Base-by-base conservation (phyloP, 352 stramenopile genomes). In the Aphanomyces astaci region DNA sequence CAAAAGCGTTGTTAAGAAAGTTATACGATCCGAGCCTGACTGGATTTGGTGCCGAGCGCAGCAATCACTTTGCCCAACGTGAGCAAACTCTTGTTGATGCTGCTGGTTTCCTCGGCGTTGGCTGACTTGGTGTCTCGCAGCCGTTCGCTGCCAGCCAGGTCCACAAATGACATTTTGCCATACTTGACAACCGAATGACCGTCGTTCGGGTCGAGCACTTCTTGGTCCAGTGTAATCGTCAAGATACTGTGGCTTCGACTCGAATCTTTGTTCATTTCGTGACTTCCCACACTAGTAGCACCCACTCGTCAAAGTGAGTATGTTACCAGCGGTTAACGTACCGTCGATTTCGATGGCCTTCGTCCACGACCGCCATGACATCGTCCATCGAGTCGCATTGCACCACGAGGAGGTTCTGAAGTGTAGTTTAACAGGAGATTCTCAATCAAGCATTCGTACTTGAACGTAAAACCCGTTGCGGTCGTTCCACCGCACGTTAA, bases 21-120 rank as follows among this genome's bases (percentile, higher is more conserved):
- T n/a, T n/a, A n/a, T n/a, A n/a, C n/a, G n/a, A n/a, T n/a, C n/a
- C n/a, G 36, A 36, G 1, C n/a, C 60, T n/a, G 70, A 36, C 48
- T 43, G 25, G 51, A 31, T 43, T 84, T 82, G 32, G 78, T 76
- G 19, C 75, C 78, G 46, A 95, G 73, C 4, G 83, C 84, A 4
- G 84, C 90, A 39, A 95, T 94, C 19, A 95, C 87, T 59, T 94
- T 94, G 46, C 87, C 84, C 0, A 95, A 73, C 19, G 85, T 91
- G 11, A 92, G 72, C 25, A 95, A 71, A 30, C 79, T 90, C 62
- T 86, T 86, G 71, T 95, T 95, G 75, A 95, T 94, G 63, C 83
- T 91, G 63, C 78, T 87, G 10, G 81, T 90, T 73, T 93, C 84
- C 64, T 93, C 81, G 0, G 79, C 70, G 63, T 89, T 89, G 2